phyloP scores from a whole-genome alignment of 495 filamentous ascomycete species.

The Podospora conica region DNA sequence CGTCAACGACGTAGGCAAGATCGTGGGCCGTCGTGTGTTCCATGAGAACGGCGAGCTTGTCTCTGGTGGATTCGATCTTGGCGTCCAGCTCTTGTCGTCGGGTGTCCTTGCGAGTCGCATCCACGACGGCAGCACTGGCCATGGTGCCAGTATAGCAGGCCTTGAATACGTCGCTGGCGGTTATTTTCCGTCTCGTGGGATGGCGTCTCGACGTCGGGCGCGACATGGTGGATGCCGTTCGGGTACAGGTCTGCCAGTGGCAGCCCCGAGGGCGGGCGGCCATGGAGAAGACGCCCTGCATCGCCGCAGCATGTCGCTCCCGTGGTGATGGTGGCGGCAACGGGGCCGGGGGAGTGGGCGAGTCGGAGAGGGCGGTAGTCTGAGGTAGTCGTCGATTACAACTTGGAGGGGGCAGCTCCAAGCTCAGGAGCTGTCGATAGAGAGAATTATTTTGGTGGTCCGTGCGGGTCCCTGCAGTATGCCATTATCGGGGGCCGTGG shows the following conservation, averaged over 20 bases:
- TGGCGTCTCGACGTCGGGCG: conserved; percentile 14
- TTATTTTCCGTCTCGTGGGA: conserved; percentile 45
- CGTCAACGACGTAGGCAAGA: conserved; percentile 12
- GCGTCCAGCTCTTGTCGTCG: conserved; percentile 58
- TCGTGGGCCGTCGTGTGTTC: conserved; percentile 16
- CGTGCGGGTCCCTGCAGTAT: neutral
- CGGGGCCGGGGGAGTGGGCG: neutral
- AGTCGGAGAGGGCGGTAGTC: neutral
- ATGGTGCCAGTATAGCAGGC: conserved; percentile 67
- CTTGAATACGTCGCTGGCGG: conserved; percentile 58
- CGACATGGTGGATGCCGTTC: conserved; percentile 38
- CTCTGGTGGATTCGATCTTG: conserved; percentile 44
- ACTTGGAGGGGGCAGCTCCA: neutral
- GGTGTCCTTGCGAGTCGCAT: conserved; percentile 56
- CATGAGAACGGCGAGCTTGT: conserved; percentile 11
- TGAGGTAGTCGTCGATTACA: neutral
- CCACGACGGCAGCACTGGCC: conserved; percentile 61
- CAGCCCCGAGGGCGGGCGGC: conserved; percentile 58
- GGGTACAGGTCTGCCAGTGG: conserved; percentile 58
- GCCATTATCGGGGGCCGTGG: neutral
- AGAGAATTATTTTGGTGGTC: neutral
- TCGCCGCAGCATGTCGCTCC: conserved; percentile 40
- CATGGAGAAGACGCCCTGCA: conserved; percentile 69
- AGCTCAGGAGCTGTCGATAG: neutral
- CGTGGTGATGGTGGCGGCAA: conserved; percentile 3